Percentiles rank a stretch among this genome's conserved stretches.
Evolutionary conservation across 2,329 filamentous ascomycete species (phyloP).

Genomic region (Pseudogymnoascus sp.): DNA sequence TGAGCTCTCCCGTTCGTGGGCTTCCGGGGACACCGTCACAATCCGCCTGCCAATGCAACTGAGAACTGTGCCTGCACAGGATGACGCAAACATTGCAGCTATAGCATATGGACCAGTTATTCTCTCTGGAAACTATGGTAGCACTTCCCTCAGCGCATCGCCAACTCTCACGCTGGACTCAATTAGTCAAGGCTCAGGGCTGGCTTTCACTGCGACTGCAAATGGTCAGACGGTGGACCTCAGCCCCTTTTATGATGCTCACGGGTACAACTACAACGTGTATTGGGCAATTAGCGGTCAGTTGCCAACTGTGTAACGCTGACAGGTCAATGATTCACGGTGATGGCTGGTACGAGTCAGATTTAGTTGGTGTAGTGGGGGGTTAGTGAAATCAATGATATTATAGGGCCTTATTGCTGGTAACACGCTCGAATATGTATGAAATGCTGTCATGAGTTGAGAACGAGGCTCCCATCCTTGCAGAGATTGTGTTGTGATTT

Average conservation of each 20-base stretch:
- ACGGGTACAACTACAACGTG: not conserved
- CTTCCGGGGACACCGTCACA: constrained; percentile 35
- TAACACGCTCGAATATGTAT: too few species aligned
- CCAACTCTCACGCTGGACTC: not conserved
- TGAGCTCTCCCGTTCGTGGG: constrained; percentile 32
- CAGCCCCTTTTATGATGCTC: not conserved
- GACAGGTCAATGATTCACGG: not conserved
- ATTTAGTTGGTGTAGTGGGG: not conserved
- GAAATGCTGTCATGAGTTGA: too few species aligned
- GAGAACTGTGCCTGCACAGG: constrained; percentile 38
- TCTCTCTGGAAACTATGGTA: constrained; percentile 37
- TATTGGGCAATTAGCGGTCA: not conserved
- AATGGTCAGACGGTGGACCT: not conserved
- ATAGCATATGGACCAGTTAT: constrained; percentile 41
- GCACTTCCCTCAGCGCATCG: not conserved
- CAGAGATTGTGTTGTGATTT: not conserved
- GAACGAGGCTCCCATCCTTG: too few species aligned
- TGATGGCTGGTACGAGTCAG: not conserved
- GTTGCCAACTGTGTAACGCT: not conserved
- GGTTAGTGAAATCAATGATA: too few species aligned
- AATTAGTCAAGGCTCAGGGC: not conserved
- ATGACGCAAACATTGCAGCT: constrained; percentile 37
- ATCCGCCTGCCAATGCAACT: constrained; percentile 41
- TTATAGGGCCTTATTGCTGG: not conserved
- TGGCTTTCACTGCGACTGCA: not conserved